Percentiles rank a stretch among this genome's conserved stretches.
Evolutionary conservation across 176 grass and related monocot genomes (phyloP).

Genomic region (Calamus simplicifolius): DNA sequence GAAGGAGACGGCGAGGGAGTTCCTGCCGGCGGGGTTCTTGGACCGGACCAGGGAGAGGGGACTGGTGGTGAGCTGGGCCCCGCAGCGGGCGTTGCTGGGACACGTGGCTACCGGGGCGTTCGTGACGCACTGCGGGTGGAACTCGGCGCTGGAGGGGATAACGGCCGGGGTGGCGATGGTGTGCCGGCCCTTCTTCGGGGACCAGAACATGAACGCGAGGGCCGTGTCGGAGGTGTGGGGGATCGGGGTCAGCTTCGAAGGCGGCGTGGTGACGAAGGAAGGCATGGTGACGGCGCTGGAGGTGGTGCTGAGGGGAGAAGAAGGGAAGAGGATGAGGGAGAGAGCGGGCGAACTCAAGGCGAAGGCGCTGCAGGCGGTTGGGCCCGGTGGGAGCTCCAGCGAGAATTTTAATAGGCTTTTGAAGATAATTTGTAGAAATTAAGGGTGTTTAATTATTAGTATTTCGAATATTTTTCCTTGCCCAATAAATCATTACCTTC

Average conservation of each 20-base stretch:
- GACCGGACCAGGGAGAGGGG: conserved; percentile 2
- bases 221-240: conserved; percentile 15
- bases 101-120: conserved; percentile 23
- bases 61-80: conserved; percentile 22
- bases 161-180: conserved; percentile 21
- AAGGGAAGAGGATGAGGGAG: conserved; percentile 15
- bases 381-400: conserved; percentile 2
- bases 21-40: conserved; percentile 19
- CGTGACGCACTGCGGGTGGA: conserved; percentile 48
- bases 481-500: too few relatives aligned
- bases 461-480: too few relatives aligned
- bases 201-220: conserved; percentile 26
- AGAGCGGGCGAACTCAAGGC: conserved; percentile 16
- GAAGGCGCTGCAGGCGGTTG: conserved; percentile 4
- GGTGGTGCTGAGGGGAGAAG: conserved; percentile 5
- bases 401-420: conserved; percentile 6
- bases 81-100: conserved; percentile 11
- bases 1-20: conserved; percentile 4
- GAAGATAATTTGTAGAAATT: conserved; percentile 19
- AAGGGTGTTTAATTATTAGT: background rate
- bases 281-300: conserved; percentile 4
- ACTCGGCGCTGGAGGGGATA: conserved; percentile 32
- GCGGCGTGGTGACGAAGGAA: conserved; percentile 11
- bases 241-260: conserved; percentile 7
- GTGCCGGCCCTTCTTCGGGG: conserved; percentile 25